Conservation (phyloP, 2,329 filamentous ascomycete genomes). For the Clarireedia monteithiana region DNA sequence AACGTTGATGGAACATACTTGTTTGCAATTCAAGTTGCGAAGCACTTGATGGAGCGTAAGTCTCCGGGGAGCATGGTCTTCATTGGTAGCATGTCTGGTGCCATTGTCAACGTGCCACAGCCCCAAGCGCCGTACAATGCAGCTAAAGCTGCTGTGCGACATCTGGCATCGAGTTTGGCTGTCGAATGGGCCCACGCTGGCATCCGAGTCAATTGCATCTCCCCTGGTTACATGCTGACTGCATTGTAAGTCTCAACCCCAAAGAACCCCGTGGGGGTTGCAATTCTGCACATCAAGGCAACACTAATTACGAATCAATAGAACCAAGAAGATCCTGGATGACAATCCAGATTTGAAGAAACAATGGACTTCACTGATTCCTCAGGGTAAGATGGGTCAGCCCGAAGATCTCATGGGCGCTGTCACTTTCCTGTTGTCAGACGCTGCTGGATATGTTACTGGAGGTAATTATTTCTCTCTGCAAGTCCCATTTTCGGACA, state of each 20-base stretch:
- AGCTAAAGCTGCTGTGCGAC: constrained; percentile 84
- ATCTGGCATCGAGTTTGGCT: constrained; percentile 78
- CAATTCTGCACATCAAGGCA: not conserved
- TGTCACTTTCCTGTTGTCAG: constrained; percentile 59
- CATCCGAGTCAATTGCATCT: constrained; percentile 93
- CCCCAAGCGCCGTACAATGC: constrained; percentile 91
- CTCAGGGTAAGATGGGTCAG: constrained; percentile 85
- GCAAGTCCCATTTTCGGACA: not conserved
- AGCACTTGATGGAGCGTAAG: constrained; percentile 80
- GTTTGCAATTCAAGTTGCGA: constrained; percentile 76
- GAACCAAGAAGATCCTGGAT: constrained; percentile 87
- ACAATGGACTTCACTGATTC: constrained; percentile 89
- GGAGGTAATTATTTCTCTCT: constrained; percentile 29
- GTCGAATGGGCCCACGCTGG: constrained; percentile 87
- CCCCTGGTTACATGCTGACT: constrained; percentile 93
- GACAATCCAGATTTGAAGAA: constrained; percentile 85
- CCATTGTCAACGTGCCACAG: constrained; percentile 92
- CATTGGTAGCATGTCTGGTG: constrained; percentile 90
- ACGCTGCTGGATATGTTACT: constrained; percentile 53
- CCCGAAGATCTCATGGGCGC: constrained; percentile 92
- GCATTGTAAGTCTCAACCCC: constrained; percentile 57
- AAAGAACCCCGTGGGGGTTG: constrained; percentile 2
- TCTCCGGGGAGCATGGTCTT: constrained; percentile 80
- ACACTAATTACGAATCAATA: constrained; percentile 31
- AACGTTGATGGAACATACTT: constrained; percentile 92